These are phyloP conservation scores for Cryomyces minteri DNA, from an alignment of 495 filamentous ascomycete species.

Conservation along the genomic window DNA sequence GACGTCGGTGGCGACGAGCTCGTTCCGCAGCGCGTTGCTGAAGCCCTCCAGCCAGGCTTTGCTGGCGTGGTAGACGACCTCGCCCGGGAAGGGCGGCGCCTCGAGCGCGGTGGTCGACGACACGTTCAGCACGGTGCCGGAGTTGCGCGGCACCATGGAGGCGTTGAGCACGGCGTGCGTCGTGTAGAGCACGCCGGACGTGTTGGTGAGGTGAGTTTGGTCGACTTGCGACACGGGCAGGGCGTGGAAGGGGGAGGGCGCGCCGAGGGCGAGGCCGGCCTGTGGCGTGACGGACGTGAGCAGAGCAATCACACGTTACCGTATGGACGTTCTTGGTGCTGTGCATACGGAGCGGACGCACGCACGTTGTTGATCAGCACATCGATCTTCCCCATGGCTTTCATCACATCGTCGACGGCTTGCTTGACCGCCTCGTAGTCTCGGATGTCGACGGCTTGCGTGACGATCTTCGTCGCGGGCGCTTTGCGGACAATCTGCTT, in stretches of 20 bases:
- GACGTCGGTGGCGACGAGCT: slow-evolving; percentile 19
- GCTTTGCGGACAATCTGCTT: neutral
- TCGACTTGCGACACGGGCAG: slow-evolving; percentile 14
- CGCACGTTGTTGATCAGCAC: slow-evolving; percentile 22
- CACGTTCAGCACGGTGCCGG: slow-evolving; percentile 22
- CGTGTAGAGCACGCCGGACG: slow-evolving; percentile 18
- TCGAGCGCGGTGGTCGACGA: slow-evolving; percentile 21
- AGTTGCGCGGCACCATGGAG: slow-evolving; percentile 12
- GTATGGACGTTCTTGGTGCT: neutral
- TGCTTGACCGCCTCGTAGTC: slow-evolving; percentile 13
- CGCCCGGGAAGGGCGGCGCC: slow-evolving; percentile 19
- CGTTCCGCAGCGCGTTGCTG: slow-evolving; percentile 21
- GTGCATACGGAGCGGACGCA: neutral
- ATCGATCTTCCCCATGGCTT: slow-evolving; percentile 15
- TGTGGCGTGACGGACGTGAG: neutral
- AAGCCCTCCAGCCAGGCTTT: slow-evolving; percentile 24
- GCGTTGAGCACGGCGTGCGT: slow-evolving; percentile 19
- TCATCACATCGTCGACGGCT: slow-evolving; percentile 7
- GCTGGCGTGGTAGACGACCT: slow-evolving; percentile 23
- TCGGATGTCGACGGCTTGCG: slow-evolving; percentile 12
- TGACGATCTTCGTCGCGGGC: slow-evolving; percentile 5
- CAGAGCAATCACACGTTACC: neutral
- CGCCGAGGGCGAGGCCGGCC: slow-evolving; percentile 23
- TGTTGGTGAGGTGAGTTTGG: slow-evolving; percentile 20
- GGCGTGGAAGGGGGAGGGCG: slow-evolving; percentile 11